phyloP scores from a whole-genome alignment of 768 basidiomycete species.

The Antrodiella citrinella region DNA sequence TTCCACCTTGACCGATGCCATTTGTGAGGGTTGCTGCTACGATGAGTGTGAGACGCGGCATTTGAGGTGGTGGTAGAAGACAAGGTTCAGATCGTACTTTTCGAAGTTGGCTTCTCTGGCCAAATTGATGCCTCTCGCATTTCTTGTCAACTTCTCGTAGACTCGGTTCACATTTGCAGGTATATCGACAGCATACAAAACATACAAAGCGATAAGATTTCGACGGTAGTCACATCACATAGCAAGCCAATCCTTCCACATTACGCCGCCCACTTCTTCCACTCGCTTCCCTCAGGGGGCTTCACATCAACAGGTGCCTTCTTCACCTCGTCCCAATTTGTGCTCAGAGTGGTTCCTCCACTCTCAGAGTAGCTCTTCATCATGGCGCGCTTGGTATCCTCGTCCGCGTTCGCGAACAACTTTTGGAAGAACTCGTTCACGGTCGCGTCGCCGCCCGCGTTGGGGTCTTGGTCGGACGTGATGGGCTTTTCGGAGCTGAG shows the following conservation, averaged over 20 bases:
- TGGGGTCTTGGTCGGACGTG: slow-evolving; percentile 70
- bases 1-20: slow-evolving; percentile 75
- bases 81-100: slow-evolving; percentile 1
- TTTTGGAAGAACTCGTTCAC: slow-evolving; percentile 89
- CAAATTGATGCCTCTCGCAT: no score
- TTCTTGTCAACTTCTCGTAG: no score
- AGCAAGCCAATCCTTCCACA: no score
- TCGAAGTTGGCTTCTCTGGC: no score
- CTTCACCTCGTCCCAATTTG: slow-evolving; percentile 88
- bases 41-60: slow-evolving; percentile 78
- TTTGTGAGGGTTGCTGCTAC: slow-evolving; percentile 85
- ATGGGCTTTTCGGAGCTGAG: slow-evolving; percentile 63
- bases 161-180: no score
- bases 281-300: slow-evolving; percentile 79
- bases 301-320: slow-evolving; percentile 66
- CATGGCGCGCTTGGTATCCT: slow-evolving; percentile 91
- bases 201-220: no score
- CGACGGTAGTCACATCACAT: no score
- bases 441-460: slow-evolving; percentile 80
- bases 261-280: slow-evolving; percentile 59
- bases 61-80: slow-evolving; percentile 14
- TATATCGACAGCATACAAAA: no score
- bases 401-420: slow-evolving; percentile 84
- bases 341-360: slow-evolving; percentile 91
- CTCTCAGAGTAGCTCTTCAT: slow-evolving; percentile 96